Evolutionary conservation across 2,329 filamentous ascomycete genomes (phyloP).

Genomic region (Rhytidhysteron rufulum): DNA sequence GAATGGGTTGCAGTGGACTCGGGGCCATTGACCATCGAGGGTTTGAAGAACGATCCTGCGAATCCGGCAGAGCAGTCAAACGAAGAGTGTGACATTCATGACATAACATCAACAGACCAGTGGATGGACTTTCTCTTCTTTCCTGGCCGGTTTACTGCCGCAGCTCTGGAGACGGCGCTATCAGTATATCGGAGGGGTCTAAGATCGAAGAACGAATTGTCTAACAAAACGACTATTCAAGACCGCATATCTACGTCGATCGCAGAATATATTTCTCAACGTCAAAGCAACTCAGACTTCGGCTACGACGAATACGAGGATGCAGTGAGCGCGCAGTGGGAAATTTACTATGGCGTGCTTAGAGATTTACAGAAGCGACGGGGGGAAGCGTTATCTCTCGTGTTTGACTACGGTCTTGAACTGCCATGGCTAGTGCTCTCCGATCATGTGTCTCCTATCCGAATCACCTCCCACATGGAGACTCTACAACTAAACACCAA

Average conservation of each 20-base stretch:
- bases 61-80: conserved; percentile 35
- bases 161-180: conserved; percentile 79
- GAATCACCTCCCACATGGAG: conserved; percentile 76
- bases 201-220: conserved; percentile 9
- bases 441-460: conserved; percentile 73
- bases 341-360: conserved; percentile 80
- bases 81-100: conserved; percentile 48
- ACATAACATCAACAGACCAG: conserved; percentile 54
- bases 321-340: conserved; percentile 80
- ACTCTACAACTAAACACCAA: conserved; percentile 65
- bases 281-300: conserved; percentile 60
- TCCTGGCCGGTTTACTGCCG: conserved; percentile 74
- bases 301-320: conserved; percentile 72
- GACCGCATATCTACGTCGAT: conserved; percentile 74
- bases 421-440: conserved; percentile 82
- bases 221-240: conserved; percentile 56
- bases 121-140: conserved; percentile 83
- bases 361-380: conserved; percentile 82
- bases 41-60: conserved; percentile 33
- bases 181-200: conserved; percentile 71
- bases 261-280: conserved; percentile 63
- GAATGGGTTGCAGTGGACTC: conserved; percentile 46
- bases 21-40: conserved; percentile 39
- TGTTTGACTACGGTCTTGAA: conserved; percentile 65
- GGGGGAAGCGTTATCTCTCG: conserved; percentile 74